A percentile compares a stretch with the other conserved stretches of the same genome.
phyloP scores from a whole-genome alignment of 2,329 filamentous ascomycete genomes.

The Colletotrichum agaves region DNA sequence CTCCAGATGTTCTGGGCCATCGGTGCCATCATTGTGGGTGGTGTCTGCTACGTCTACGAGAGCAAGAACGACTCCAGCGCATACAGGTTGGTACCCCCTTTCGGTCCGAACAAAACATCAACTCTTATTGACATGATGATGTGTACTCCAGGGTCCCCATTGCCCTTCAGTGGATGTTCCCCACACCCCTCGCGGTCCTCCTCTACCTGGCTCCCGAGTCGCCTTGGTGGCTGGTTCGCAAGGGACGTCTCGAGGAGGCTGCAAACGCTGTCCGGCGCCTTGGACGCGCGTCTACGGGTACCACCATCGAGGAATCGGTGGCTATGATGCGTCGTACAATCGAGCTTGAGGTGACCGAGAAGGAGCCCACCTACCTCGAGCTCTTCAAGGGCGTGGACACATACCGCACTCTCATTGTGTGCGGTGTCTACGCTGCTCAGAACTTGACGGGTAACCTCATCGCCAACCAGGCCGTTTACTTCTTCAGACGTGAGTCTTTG shows the following conservation, averaged over 20 bases:
- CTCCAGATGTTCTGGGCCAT: conserved; percentile 75
- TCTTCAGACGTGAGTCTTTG: conserved; percentile 61
- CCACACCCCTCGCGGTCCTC: conserved; percentile 62
- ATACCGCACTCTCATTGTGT: conserved; percentile 65
- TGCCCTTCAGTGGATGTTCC: conserved; percentile 69
- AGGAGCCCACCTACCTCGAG: conserved; percentile 60
- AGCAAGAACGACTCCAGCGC: conserved; percentile 39
- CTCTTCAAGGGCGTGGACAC: conserved; percentile 65
- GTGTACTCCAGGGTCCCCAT: conserved; percentile 58
- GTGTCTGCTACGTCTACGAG: conserved; percentile 65
- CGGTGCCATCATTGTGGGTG: conserved; percentile 69
- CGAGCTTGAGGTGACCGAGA: conserved; percentile 61
- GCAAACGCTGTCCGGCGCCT: conserved; percentile 58
- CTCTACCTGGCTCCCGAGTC: conserved; percentile 63
- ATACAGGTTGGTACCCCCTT: conserved; percentile 29
- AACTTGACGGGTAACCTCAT: conserved; percentile 72
- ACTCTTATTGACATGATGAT: conserved; percentile 46
- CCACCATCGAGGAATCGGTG: conserved; percentile 41
- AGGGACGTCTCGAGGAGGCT: conserved; percentile 57
- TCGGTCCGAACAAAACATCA: conserved; percentile 33
- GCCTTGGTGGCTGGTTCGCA: conserved; percentile 67
- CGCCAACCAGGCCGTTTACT: conserved; percentile 71
- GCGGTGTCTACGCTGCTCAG: conserved; percentile 67
- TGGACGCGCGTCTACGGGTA: conserved; percentile 43
- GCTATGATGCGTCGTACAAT: conserved; percentile 56